A percentile compares a stretch with the other conserved stretches of the same genome.
These are phyloP conservation scores for Irpex sp. DNA, from an alignment of 1,284 basidiomycete species.

Conservation along the genomic window DNA sequence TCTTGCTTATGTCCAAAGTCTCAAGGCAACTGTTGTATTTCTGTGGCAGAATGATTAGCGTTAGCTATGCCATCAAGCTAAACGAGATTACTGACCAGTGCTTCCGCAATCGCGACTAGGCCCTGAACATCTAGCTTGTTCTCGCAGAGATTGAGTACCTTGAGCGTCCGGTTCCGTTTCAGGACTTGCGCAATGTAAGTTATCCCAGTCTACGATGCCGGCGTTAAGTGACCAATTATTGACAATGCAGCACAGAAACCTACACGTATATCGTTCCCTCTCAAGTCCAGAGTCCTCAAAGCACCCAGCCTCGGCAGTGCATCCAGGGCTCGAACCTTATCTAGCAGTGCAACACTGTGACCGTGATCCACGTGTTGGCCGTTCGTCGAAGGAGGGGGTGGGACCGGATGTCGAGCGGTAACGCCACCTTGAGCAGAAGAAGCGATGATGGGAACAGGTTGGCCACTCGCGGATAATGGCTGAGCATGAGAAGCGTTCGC, in stretches of 20 bases:
- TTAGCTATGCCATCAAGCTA: not conserved
- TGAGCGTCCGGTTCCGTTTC: slow-evolving; percentile 93
- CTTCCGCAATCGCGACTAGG: slow-evolving; percentile 82
- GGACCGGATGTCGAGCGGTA: slow-evolving; percentile 58
- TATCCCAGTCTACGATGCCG: slow-evolving; percentile 61
- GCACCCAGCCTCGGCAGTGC: slow-evolving; percentile 81
- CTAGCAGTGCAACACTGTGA: slow-evolving; percentile 70
- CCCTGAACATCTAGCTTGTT: slow-evolving; percentile 88
- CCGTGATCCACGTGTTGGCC: slow-evolving; percentile 38
- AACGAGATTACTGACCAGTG: slow-evolving; percentile 55
- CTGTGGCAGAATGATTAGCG: slow-evolving; percentile 32
- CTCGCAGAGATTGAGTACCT: slow-evolving; percentile 90
- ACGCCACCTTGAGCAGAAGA: slow-evolving; percentile 76
- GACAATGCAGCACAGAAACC: slow-evolving; percentile 29
- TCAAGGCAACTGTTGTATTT: slow-evolving; percentile 96
- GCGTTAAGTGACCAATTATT: slow-evolving; percentile 6
- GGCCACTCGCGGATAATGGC: slow-evolving; percentile 52
- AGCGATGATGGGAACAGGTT: slow-evolving; percentile 67
- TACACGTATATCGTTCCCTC: slow-evolving; percentile 87
- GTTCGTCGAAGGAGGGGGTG: slow-evolving; percentile 24
- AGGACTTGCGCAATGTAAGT: slow-evolving; percentile 92
- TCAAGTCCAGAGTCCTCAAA: slow-evolving; percentile 86
- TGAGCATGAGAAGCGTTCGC: slow-evolving; percentile 31
- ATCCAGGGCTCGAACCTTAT: slow-evolving; percentile 82
- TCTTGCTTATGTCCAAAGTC: slow-evolving; percentile 90